Conservation (phyloP, 257 asterid species). For the Mitragyna speciosa region DNA sequence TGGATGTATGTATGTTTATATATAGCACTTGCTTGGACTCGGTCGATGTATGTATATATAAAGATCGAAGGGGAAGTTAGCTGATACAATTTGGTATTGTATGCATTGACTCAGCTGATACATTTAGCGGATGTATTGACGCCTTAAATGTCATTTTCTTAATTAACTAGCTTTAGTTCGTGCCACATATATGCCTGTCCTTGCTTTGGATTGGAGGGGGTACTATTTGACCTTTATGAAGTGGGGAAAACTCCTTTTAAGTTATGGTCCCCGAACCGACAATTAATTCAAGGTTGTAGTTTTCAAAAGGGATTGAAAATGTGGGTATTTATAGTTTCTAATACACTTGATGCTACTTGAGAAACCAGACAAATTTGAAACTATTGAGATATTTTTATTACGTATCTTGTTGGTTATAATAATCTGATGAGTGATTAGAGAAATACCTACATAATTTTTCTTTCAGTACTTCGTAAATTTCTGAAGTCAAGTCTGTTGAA, state of each 20-base stretch:
- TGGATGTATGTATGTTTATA: background rate
- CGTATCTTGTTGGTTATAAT: background rate
- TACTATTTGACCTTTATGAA: background rate
- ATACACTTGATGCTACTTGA: background rate
- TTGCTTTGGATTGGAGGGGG: background rate
- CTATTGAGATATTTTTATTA: background rate
- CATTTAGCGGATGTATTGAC: conserved; percentile 4
- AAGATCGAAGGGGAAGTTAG: background rate
- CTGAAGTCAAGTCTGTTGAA: background rate
- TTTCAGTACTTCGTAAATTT: background rate
- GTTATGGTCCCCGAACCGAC: background rate
- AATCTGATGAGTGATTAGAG: background rate
- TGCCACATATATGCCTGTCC: conserved; percentile 1
- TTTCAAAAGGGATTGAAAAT: conserved; percentile 8
- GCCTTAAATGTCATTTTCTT: background rate
- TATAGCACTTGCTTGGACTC: background rate
- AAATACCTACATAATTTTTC: background rate
- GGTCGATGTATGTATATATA: background rate
- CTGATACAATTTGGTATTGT: too few species aligned
- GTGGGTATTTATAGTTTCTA: background rate
- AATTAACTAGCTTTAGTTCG: background rate
- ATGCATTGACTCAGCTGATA: too few species aligned
- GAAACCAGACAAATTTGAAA: background rate
- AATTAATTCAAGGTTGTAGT: background rate
- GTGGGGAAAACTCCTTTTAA: background rate